Base-by-base conservation (phyloP, 1,284 basidiomycete genomes). In the Cystobasidium slooffiae region DNA sequence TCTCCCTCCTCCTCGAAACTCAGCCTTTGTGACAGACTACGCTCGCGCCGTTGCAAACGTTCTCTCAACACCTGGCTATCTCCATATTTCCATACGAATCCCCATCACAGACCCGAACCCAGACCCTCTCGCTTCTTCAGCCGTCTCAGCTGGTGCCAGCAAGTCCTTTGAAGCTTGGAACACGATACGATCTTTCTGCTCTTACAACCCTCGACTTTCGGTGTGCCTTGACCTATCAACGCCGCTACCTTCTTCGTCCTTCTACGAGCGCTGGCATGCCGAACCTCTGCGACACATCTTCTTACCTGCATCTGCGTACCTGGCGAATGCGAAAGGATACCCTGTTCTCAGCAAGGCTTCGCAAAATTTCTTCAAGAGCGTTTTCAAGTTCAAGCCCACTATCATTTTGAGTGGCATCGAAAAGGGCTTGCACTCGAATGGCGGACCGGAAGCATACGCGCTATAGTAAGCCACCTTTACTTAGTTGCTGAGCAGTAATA, bases 91-190 rank as follows among this genome's bases (percentile, higher is more conserved):
- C 24, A 87, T 97, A 66, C 88, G 90, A 43, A 87, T 95, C 63
- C 93, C 91, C 41, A 89, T 94, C 76, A 96, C 91, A 80, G 91
- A 91, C 78, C 82, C 75, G 75, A 82, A 77, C 68, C 81, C 70
- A 78, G 80, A 76, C 44, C 62, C 76, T 72, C 63, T 78, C 46
- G 55, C 76, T 67, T 44, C 75, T 8, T 55, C 53, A 22, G 31
- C 58, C 20, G 16, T 56, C n/a, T n/a, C 75, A 6, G 75, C 68
- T 2, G 79, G 76, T 52, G 78, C 77, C 10, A 79, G 79, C 80
- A 89, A 88, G 6, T 93, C 91, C 0, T 99, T 96, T 95, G 95
- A 99, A 82, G 94, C 94, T 86, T 99, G 97, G 97, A 95, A 98
- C 82, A 87, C 90, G 59, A 92, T 99, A 75, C 87, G 94, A 74